Evolutionary conservation across 1,284 basidiomycete species (phyloP), one percentile per base, ranked within the genome.

Genomic region (Moesziomyces parantarcticus): DNA sequence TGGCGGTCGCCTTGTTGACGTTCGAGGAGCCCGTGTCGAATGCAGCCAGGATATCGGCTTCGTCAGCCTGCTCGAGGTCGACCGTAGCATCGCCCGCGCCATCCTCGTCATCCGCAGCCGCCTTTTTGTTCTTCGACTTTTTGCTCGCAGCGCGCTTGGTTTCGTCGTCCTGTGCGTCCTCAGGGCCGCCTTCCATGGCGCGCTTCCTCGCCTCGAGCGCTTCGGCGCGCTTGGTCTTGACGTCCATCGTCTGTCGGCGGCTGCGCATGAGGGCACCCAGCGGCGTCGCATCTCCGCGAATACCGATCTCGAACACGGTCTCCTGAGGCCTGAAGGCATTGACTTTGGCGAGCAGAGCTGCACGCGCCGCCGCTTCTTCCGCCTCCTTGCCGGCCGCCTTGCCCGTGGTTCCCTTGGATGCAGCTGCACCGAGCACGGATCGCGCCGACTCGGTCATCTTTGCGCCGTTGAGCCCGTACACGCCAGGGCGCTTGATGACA

Each of bases 241-340:
- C 92, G 26, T 85, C 87, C 72, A 97, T 85, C 9, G 92, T 91
- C 82, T 90, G 91, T 70, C 95, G 87, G 18, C 96, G 87, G 74
- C 92, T 90, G 84, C 92, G 92, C 96, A 99, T 99, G 65, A 99
- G 84, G 21, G 69, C 69, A 40, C 75, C 72, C 20, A 75, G 55
- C 13, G 80, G 80, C 53, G 70, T 72, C 22, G 75, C 87, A 39
- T 89, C 91, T 1, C 91, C 91, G 64, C 91, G 89, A 2, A 88
- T 87, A 0, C 92, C 93, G 23, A 97, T 87, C 85, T 99, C 96
- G 63, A 99, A 91, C 26, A 98, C 91, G 0, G 96, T 99, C 84
- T 98, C 96, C 25, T 87, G 84, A 5, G 96, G 96, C 23, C 87
- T 88, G 86, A 97, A 99, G 4, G 90, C 86, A 74, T 90, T 91